Evolutionary conservation across 306 rosid genomes (phyloP), one percentile per base, ranked within the genome.

Genomic region (Lathyrus oleraceus): DNA sequence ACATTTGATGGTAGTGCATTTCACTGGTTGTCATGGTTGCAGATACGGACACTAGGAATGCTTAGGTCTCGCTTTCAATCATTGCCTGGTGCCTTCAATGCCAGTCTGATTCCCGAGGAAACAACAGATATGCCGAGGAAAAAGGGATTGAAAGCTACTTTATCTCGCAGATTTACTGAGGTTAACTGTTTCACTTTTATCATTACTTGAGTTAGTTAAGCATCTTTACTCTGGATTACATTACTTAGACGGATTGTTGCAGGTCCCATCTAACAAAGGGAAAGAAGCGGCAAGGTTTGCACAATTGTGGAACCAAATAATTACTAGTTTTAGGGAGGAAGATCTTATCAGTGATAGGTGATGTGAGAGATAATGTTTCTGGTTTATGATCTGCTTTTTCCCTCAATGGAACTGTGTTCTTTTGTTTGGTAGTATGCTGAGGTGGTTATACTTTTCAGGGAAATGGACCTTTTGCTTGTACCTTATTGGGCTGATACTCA

Each of bases 21-120:
- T 66, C 39, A 35, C 47, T 68, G 61, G 28, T 78, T 79, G 35
- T 72, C 48, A 61, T 79, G 74, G 67, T 83, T 78, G 73, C 85
- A 95, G 99, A 95, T 95, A 77, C 91, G 99, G 25, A 94, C 99
- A 5, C 71, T 95, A 59, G 99, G 99, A 84, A 95, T 95, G 99
- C 96, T 95, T 28, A 83, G 99, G 74, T 95, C 97, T 77, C 99
- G 97, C 43, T 95, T 95, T 72, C 65, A 86, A 78, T 85, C 99
- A 8, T 62, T 95, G 72, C 99, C 99, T 77, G 92, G 88, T 76
- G 97, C 92, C 67, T 95, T 95, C 85, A 95, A 91, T 71, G 86
- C 76, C 47, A 65, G 96, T 65, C 82, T 95, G 85, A 84, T 91
- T 71, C 99, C 99, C 0, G 83, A 42, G 74, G 99, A 95, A 28